A percentile compares a stretch with the other conserved stretches of the same genome.
Conservation (phyloP, 768 basidiomycete genomes). For the Mycena crocata region DNA sequence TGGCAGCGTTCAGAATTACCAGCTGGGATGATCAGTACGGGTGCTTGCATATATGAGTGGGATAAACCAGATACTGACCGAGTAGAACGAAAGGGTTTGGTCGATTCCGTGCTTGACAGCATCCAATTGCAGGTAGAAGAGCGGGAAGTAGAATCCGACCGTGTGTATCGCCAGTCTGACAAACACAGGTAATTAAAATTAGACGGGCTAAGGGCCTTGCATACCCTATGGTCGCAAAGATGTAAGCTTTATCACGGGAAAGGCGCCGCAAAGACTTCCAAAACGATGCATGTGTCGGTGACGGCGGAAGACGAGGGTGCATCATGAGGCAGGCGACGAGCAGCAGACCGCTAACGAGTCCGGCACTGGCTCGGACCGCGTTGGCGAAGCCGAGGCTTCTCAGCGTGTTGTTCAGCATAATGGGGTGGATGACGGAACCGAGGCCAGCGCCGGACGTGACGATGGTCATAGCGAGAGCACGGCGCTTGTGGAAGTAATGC, state of each 20-base stretch:
- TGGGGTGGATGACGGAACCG: conserved; percentile 58
- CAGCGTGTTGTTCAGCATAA: conserved; percentile 57
- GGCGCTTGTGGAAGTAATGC: conserved; percentile 30
- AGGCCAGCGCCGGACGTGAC: conserved; percentile 57
- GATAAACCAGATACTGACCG: conserved; percentile 37
- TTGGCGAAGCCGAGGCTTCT: conserved; percentile 53
- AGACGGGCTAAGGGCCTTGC: neutral
- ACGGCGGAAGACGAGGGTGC: conserved; percentile 50
- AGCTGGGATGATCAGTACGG: too few species aligned
- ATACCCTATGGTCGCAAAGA: conserved; percentile 34
- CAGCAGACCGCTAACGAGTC: conserved; percentile 50
- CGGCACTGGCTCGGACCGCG: conserved; percentile 55
- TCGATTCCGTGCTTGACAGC: conserved; percentile 42
- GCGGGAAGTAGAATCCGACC: conserved; percentile 41
- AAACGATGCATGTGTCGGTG: conserved; percentile 27
- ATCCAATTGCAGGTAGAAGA: conserved; percentile 53
- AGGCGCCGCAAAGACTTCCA: conserved; percentile 23
- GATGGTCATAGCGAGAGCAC: conserved; percentile 57
- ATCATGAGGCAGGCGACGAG: conserved; percentile 54
- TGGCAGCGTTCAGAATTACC: too few species aligned
- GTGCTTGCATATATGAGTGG: too few species aligned
- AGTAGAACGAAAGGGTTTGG: conserved; percentile 49
- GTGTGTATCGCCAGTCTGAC: conserved; percentile 31
- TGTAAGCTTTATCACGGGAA: conserved; percentile 37
- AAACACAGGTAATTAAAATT: neutral